phyloP scores from a whole-genome alignment of 2,329 filamentous ascomycete genomes.

The Pseudogymnoascus sp. region DNA sequence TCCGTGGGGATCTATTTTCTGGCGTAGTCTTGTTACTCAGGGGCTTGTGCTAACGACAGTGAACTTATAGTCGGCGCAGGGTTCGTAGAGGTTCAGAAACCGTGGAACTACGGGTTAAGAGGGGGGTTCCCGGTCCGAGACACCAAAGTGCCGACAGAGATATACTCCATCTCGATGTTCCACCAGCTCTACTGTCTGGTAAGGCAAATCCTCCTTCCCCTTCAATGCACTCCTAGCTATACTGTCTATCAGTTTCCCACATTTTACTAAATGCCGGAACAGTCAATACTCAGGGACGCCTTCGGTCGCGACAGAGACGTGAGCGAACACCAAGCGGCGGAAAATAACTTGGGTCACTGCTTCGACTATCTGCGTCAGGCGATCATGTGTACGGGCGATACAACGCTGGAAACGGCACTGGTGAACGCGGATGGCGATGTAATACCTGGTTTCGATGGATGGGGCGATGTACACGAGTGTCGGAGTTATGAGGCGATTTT shows the following conservation, averaged over 20 bases:
- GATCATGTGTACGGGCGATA: constrained; percentile 18
- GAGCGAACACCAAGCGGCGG: background rate
- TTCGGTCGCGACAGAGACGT: background rate
- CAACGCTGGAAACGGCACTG: constrained; percentile 30
- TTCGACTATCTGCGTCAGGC: constrained; percentile 18
- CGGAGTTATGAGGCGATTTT: background rate
- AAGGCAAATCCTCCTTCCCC: background rate
- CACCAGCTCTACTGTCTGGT: background rate
- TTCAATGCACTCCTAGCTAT: background rate
- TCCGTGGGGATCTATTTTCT: background rate
- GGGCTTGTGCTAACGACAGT: background rate
- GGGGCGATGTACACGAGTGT: background rate
- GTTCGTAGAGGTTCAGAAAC: background rate
- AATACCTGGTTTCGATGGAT: background rate
- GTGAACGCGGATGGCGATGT: background rate
- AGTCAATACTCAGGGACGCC: background rate
- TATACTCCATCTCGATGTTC: background rate
- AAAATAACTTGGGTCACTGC: constrained; percentile 15
- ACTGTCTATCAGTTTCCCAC: background rate
- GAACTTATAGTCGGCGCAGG: background rate
- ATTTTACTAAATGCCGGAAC: background rate
- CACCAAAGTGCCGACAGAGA: background rate
- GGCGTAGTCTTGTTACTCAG: background rate
- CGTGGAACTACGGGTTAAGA: background rate
- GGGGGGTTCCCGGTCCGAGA: background rate